Conservation (phyloP, 2,329 filamentous ascomycete genomes). For the Colletotrichum abscissum region DNA sequence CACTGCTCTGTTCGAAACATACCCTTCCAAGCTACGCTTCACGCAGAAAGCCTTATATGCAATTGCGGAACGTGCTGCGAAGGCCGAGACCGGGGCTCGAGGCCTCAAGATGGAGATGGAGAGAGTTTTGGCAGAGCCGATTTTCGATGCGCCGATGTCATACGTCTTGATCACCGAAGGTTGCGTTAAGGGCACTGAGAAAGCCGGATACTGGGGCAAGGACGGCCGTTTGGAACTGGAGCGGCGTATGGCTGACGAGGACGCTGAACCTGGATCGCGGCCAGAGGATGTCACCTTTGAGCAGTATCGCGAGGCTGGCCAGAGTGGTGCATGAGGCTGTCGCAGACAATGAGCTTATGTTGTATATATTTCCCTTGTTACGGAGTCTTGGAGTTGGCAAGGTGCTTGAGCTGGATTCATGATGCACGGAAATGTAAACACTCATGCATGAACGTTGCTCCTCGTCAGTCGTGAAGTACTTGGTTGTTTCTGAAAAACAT, state of each 20-base stretch:
- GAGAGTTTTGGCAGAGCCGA: slow-evolving; percentile 79
- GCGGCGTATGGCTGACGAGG: slow-evolving; percentile 74
- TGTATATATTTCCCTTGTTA: neutral
- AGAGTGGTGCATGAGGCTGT: slow-evolving; percentile 55
- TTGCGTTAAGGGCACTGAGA: slow-evolving; percentile 72
- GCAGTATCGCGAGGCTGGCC: slow-evolving; percentile 57
- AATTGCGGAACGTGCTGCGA: slow-evolving; percentile 76
- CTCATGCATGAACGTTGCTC: neutral
- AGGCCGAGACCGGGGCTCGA: slow-evolving; percentile 78
- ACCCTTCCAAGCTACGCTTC: slow-evolving; percentile 84
- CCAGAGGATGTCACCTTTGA: slow-evolving; percentile 48
- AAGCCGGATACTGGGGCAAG: slow-evolving; percentile 73
- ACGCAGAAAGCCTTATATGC: slow-evolving; percentile 84
- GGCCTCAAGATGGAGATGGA: slow-evolving; percentile 86
- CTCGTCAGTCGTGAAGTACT: no score
- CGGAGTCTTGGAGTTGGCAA: slow-evolving; percentile 5
- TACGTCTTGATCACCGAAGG: slow-evolving; percentile 80
- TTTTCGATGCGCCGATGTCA: slow-evolving; percentile 83
- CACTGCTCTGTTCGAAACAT: slow-evolving; percentile 83
- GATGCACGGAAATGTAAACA: neutral
- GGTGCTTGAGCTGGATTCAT: neutral
- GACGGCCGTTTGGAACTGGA: slow-evolving; percentile 78
- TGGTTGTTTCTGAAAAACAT: no score
- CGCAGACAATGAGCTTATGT: neutral
- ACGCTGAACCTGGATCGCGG: slow-evolving; percentile 43